Conservation (phyloP, 2,329 filamentous ascomycete genomes). For the Nothophoma quercina region DNA sequence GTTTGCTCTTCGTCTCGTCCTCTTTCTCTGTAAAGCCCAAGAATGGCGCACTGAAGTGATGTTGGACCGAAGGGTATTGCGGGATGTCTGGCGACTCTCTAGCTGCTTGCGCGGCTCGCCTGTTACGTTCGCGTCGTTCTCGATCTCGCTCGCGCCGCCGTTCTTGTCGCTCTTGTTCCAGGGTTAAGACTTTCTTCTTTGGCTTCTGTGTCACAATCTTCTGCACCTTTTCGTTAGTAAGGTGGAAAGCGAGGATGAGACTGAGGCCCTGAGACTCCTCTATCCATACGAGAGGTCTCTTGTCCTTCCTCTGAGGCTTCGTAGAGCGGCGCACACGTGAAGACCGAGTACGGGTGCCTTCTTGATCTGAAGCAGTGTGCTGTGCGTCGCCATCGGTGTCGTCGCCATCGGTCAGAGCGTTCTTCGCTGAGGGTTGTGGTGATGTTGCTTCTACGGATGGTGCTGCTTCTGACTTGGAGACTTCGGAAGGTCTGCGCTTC, state of each 20-base stretch:
- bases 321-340: constrained; percentile 41
- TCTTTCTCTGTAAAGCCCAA: constrained; percentile 91
- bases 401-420: constrained; percentile 39
- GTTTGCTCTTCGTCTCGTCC: constrained; percentile 89
- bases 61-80: constrained; percentile 68
- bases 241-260: constrained; percentile 45
- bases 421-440: constrained; percentile 37
- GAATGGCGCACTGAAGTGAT: constrained; percentile 77
- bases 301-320: constrained; percentile 44
- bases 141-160: constrained; percentile 44
- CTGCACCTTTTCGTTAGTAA: constrained; percentile 63
- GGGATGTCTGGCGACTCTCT: constrained; percentile 53
- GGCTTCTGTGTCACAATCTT: constrained; percentile 67
- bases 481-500: constrained; percentile 50
- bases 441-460: constrained; percentile 40
- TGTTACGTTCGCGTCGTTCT: constrained; percentile 55
- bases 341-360: constrained; percentile 39
- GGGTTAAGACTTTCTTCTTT: constrained; percentile 55
- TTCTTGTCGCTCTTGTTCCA: constrained; percentile 42
- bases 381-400: constrained; percentile 40
- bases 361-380: constrained; percentile 40
- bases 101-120: constrained; percentile 54
- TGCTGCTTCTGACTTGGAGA: constrained; percentile 42
- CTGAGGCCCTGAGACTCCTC: constrained; percentile 43
- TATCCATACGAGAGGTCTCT: constrained; percentile 47